Percentiles rank a stretch among this genome's conserved stretches.
Conservation (phyloP, 805 yeast species). For the Blastobotrys americana region DNA sequence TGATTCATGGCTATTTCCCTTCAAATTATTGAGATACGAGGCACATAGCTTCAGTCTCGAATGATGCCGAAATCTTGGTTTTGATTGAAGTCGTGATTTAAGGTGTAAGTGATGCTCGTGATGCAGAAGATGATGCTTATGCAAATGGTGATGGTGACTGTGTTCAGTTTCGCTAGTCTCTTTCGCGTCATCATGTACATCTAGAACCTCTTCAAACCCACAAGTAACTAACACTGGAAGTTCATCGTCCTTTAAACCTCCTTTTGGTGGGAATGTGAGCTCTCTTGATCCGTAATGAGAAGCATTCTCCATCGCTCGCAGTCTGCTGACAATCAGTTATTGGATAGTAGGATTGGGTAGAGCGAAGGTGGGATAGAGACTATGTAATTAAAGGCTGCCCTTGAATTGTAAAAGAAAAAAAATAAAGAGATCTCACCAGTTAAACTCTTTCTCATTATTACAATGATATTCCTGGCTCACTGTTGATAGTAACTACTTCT, state of each 20-base stretch:
- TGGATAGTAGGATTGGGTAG: no score
- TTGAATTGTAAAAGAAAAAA: no score
- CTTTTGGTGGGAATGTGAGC: background rate
- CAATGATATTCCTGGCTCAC: no score
- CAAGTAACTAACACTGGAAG: background rate
- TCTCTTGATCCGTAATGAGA: background rate
- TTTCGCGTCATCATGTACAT: background rate
- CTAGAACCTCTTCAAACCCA: background rate
- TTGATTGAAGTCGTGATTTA: background rate
- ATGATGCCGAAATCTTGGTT: constrained; percentile 5
- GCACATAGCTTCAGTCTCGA: constrained; percentile 7
- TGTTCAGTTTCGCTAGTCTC: background rate
- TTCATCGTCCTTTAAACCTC: background rate
- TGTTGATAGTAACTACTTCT: no score
- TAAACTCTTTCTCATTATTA: no score
- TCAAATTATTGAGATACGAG: constrained; percentile 6
- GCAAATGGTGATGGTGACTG: background rate
- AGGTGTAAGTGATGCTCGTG: background rate
- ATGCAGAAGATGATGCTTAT: background rate
- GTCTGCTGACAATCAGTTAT: no score
- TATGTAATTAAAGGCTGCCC: no score
- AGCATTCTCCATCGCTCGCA: no score
- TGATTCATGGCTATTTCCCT: constrained; percentile 2
- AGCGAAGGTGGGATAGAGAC: no score
- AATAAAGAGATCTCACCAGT: no score